Percentiles rank a stretch among this genome's conserved stretches.
Conservation (phyloP, 2,329 filamentous ascomycete genomes). For the Blumeria hordei region DNA sequence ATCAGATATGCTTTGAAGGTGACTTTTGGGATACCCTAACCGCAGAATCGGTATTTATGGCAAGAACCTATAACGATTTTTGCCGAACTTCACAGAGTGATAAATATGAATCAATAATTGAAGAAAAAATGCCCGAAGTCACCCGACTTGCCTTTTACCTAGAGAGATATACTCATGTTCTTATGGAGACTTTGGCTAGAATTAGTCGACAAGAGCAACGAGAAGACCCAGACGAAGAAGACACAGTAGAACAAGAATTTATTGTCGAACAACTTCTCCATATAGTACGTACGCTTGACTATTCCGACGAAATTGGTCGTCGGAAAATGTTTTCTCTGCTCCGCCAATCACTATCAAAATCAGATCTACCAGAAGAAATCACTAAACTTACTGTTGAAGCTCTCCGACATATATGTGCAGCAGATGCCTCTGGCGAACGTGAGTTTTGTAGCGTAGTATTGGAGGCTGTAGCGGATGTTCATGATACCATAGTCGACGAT, state of each 20-base stretch:
- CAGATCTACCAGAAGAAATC: constrained; percentile 74
- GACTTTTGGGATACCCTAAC: constrained; percentile 59
- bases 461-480: constrained; percentile 87
- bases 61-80: constrained; percentile 82
- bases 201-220: constrained; percentile 27
- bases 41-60: constrained; percentile 73
- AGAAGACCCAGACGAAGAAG: constrained; percentile 47
- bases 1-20: constrained; percentile 47
- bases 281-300: constrained; percentile 78
- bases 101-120: constrained; percentile 50
- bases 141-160: constrained; percentile 75
- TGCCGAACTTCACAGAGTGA: constrained; percentile 47
- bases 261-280: constrained; percentile 87
- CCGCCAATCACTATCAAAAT: constrained; percentile 60
- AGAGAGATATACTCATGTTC: constrained; percentile 48
- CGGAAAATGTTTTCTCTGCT: constrained; percentile 89
- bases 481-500: constrained; percentile 71
- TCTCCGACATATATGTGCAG: constrained; percentile 60
- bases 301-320: constrained; percentile 88
- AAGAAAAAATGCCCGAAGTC: constrained; percentile 89
- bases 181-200: constrained; percentile 38
- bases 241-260: constrained; percentile 78
- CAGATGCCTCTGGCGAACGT: constrained; percentile 46
- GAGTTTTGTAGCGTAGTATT: constrained; percentile 71
- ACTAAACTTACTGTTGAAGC: constrained; percentile 72